Base-by-base conservation (phyloP, 2,329 filamentous ascomycete genomes). In the Orbilia ellipsospora region DNA sequence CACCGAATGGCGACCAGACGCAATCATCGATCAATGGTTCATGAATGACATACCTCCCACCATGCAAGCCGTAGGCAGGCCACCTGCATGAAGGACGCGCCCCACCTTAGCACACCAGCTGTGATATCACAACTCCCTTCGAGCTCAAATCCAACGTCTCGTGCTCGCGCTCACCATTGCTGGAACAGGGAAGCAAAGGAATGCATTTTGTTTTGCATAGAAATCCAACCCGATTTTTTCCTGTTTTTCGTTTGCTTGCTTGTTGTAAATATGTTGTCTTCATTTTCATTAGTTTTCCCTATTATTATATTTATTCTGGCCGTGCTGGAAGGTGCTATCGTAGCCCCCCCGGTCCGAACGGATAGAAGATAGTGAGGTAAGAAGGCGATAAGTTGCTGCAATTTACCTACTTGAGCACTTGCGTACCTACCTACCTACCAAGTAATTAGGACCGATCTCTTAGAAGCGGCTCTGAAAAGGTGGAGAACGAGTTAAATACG, bases 141-240 rank as follows among this genome's bases (percentile, higher is more conserved):
- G 52, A 23, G 36, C 50, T 57, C 56, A 40, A 64, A 51, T 44
- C 63, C 40, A 55, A 64, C 60, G 67, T 72, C 67, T 72, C 67
- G 67, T 72, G 67, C 67, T 51, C 26, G 23, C n/a, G 7, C 44
- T 12, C 44, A 18, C 44, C 50, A 44, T 48, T 48, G 31, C 31
- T 36, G 31, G 3, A 36, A 36, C 31, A 36, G 31, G 31, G 31
- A 36, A 36, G n/a, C 20, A 45, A 44, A 48, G 42, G 31, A 51
- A 7, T 18, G 44, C 6, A 18, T 48, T 15, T 48, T 15, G 13
- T 48, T 48, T 48, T 12, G 7, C 13, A 48, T 48, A 48, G 44
- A 15, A 15, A 18, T 48, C 44, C 4, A 18, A 48, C 44, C 44
- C 1, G 16, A 13, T 15, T 48, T 48, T 48, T 48, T 18, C 51